Percentiles rank a stretch among this genome's conserved stretches.
phyloP scores from a whole-genome alignment of 2,329 filamentous ascomycete genomes.

The Neonectria magnoliae region DNA sequence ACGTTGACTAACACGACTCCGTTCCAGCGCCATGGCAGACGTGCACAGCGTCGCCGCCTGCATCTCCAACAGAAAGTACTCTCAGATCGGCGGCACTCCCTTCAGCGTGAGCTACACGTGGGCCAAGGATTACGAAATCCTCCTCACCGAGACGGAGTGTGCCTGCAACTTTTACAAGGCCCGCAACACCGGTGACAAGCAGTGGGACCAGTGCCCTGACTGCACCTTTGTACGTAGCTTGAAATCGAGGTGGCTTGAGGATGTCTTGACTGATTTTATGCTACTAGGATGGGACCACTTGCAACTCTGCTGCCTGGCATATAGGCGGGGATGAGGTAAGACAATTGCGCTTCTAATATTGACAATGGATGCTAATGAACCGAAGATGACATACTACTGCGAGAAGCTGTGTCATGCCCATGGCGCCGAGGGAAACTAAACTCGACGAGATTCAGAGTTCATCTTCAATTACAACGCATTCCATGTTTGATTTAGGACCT shows the following conservation, averaged over 20 bases:
- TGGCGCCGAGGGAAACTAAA: background rate
- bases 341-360: background rate
- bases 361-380: background rate
- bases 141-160: slow-evolving; percentile 11
- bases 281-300: slow-evolving; percentile 21
- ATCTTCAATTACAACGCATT: background rate
- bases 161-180: slow-evolving; percentile 24
- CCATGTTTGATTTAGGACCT: no score
- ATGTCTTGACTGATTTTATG: no score
- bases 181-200: slow-evolving; percentile 17
- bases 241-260: no score
- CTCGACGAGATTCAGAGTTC: background rate
- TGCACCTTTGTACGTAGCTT: slow-evolving; percentile 21
- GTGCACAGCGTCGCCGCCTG: slow-evolving; percentile 14
- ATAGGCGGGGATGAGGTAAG: slow-evolving; percentile 34
- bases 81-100: slow-evolving; percentile 12
- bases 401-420: background rate
- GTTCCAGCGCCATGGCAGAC: background rate
- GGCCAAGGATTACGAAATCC: background rate
- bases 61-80: slow-evolving; percentile 8
- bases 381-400: background rate
- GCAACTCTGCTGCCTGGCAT: slow-evolving; percentile 22
- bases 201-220: slow-evolving; percentile 32
- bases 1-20: background rate
- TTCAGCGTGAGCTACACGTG: background rate